Conservation (phyloP, 495 filamentous ascomycete genomes). For the Jackrogersella multiformis region DNA sequence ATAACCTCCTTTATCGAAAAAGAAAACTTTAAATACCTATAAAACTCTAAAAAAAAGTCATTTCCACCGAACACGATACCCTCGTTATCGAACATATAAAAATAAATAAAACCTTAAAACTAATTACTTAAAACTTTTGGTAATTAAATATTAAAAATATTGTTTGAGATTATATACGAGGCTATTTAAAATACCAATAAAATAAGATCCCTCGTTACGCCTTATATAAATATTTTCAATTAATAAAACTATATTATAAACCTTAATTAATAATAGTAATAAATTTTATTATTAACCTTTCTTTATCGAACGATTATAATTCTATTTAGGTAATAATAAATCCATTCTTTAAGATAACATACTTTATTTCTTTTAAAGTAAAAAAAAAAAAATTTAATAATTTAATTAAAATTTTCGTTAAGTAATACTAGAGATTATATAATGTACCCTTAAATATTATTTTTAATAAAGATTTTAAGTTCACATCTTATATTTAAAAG, state of each 20-base stretch:
- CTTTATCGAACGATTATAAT: background rate
- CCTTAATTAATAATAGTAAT: background rate
- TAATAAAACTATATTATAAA: too few relatives aligned
- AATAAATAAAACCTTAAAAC: background rate
- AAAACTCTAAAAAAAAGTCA: too few relatives aligned
- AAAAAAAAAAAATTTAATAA: too few relatives aligned
- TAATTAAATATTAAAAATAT: background rate
- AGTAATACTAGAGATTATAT: conserved; percentile 1
- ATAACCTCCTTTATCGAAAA: too few relatives aligned
- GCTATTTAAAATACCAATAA: background rate
- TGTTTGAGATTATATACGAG: background rate
- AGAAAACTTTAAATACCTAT: too few relatives aligned
- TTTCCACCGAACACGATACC: too few relatives aligned
- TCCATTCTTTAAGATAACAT: background rate
- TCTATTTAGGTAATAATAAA: background rate
- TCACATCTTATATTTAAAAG: background rate
- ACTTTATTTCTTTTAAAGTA: too few relatives aligned
- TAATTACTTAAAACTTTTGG: background rate
- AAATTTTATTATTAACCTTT: background rate
- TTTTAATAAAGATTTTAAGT: background rate
- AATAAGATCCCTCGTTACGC: background rate
- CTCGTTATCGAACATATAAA: too few relatives aligned
- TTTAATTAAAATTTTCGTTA: background rate
- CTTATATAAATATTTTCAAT: too few relatives aligned
- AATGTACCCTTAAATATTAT: background rate